Conservation (phyloP, 306 rosid species). For the Senna siamea region DNA sequence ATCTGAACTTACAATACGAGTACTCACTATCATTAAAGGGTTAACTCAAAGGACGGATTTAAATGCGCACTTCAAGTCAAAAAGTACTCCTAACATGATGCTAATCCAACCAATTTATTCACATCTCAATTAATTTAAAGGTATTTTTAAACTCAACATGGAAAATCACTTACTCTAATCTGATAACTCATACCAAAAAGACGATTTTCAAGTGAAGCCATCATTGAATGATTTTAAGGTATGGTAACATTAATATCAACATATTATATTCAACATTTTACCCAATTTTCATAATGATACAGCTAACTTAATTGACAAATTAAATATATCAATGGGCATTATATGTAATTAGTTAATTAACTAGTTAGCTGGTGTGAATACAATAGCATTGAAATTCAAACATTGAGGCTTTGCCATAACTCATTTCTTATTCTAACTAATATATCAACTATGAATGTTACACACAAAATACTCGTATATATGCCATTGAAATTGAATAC, state of each 20-base stretch:
- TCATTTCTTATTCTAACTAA: background rate
- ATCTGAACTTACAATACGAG: no score
- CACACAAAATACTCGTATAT: no score
- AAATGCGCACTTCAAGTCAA: no score
- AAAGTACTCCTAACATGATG: no score
- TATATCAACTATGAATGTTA: no score
- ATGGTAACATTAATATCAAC: background rate
- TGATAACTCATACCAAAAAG: background rate
- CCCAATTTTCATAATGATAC: slow-evolving; percentile 14
- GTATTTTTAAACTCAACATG: background rate
- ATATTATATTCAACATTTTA: background rate
- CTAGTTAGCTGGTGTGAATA: background rate
- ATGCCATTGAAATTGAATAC: no score
- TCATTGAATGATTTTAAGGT: background rate
- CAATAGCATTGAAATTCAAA: background rate
- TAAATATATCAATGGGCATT: background rate
- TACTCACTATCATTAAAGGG: no score
- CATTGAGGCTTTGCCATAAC: background rate
- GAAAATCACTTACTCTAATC: background rate
- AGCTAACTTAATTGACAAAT: background rate
- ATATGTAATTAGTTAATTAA: background rate
- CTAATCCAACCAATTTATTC: no score
- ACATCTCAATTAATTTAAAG: no score
- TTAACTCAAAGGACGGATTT: no score
- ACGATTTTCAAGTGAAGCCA: background rate